phyloP scores from a whole-genome alignment of 2,329 filamentous ascomycete genomes.

The Geosmithia flava region DNA sequence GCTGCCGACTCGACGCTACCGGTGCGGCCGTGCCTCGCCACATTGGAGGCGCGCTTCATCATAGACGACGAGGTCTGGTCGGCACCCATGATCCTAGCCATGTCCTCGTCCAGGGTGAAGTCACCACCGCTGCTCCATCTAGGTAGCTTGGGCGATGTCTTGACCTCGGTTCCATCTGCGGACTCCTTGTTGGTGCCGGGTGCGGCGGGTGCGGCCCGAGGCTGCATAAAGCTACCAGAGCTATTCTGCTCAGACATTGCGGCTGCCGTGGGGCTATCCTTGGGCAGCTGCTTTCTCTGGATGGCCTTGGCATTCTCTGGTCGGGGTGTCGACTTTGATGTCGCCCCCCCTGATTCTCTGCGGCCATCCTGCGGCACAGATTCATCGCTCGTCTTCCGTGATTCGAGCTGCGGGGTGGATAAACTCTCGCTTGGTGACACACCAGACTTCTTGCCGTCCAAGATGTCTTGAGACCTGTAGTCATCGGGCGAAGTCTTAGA shows the following conservation, averaged over 20 bases:
- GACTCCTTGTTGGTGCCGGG: constrained; percentile 44
- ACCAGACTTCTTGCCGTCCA: constrained; percentile 43
- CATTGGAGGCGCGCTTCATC: constrained; percentile 81
- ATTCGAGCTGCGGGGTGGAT: constrained; percentile 6
- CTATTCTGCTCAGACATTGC: constrained; percentile 11
- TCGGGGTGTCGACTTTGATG: constrained; percentile 26
- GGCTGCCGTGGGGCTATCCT: neutral
- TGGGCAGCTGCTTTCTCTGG: constrained; percentile 45
- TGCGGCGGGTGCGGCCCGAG: constrained; percentile 41
- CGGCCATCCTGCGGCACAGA: constrained; percentile 12
- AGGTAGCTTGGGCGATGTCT: constrained; percentile 54
- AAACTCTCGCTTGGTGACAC: neutral
- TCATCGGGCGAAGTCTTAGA: constrained; percentile 29
- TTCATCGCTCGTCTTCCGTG: constrained; percentile 22
- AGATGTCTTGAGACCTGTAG: constrained; percentile 73
- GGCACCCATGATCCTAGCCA: constrained; percentile 73
- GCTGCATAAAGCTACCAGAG: constrained; percentile 40
- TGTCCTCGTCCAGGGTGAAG: constrained; percentile 91
- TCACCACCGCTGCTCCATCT: constrained; percentile 72
- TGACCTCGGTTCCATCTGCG: constrained; percentile 37
- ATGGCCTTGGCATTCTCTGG: constrained; percentile 35
- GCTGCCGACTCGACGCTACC: constrained; percentile 57
- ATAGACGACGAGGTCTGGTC: constrained; percentile 74
- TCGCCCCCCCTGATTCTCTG: constrained; percentile 25
- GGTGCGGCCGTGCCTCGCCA: constrained; percentile 83